phyloP scores from a whole-genome alignment of 768 basidiomycete genomes.

The Jaapia argillacea region DNA sequence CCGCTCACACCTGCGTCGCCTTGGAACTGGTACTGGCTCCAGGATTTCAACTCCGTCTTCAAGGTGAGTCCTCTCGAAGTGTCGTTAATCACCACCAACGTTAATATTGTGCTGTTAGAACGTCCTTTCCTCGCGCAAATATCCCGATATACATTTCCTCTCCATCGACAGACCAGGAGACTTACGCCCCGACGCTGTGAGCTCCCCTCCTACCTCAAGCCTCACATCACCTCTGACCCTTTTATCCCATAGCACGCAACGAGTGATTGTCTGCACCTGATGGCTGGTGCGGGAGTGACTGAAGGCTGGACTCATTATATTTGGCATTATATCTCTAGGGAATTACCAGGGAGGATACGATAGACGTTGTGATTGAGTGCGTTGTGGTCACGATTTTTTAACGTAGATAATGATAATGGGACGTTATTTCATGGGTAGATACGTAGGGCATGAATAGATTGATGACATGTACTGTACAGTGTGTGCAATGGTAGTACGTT shows the following conservation, averaged over 20 bases:
- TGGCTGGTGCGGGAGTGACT: constrained; percentile 35
- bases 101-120: constrained; percentile 19
- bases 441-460: too few relatives aligned
- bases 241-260: constrained; percentile 23
- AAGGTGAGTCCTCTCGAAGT: constrained; percentile 31
- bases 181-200: constrained; percentile 54
- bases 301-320: constrained; percentile 45
- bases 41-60: constrained; percentile 46
- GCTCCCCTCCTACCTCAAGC: constrained; percentile 11
- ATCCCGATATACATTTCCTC: constrained; percentile 47
- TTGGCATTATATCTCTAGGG: constrained; percentile 35
- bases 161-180: constrained; percentile 52
- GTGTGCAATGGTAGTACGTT: too few relatives aligned
- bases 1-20: too few relatives aligned
- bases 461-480: too few relatives aligned
- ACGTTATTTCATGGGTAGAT: too few relatives aligned
- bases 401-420: too few relatives aligned
- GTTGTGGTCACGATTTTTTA: too few relatives aligned
- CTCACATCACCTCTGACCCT: not conserved
- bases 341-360: constrained; percentile 13
- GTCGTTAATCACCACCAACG: constrained; percentile 4
- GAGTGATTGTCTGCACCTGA: constrained; percentile 40
- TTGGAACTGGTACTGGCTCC: constrained; percentile 60
- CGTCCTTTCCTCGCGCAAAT: constrained; percentile 20
- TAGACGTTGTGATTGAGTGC: too few relatives aligned